Evolutionary conservation across 129 eudicot genomes (phyloP).

Genomic region (Flaveria trinervia): DNA sequence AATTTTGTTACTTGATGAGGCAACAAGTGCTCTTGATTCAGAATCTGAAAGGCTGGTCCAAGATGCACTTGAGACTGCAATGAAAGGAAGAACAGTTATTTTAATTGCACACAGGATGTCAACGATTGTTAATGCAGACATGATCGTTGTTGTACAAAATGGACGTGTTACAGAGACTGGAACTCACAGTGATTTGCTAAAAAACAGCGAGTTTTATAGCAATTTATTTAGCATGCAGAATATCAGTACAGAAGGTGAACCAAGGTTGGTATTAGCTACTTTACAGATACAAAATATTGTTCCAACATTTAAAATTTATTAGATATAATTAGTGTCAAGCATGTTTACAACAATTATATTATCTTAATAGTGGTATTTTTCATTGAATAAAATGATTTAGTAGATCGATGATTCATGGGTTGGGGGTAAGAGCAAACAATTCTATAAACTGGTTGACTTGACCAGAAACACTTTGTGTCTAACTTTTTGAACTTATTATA

Average conservation of each 20-base stretch:
- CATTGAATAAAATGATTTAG: not conserved
- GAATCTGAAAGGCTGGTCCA: constrained; percentile 84
- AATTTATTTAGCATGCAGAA: constrained; percentile 74
- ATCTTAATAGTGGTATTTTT: not conserved
- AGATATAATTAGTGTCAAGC: not conserved
- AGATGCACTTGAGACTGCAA: constrained; percentile 84
- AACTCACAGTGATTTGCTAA: constrained; percentile 54
- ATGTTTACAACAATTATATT: not conserved
- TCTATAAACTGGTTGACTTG: too few species aligned
- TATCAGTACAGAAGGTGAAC: constrained; percentile 48
- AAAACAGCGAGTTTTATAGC: constrained; percentile 54
- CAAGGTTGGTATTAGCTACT: constrained; percentile 43
- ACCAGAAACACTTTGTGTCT: too few species aligned
- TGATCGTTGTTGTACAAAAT: constrained; percentile 72
- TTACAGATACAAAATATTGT: not conserved
- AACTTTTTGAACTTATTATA: too few species aligned
- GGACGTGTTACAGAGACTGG: constrained; percentile 72
- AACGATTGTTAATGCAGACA: constrained; percentile 74
- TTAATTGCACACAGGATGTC: constrained; percentile 83
- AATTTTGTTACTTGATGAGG: constrained; percentile 83
- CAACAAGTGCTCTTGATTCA: constrained; percentile 90
- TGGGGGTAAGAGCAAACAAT: too few species aligned
- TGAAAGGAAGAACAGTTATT: constrained; percentile 84
- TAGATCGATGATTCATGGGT: not conserved
- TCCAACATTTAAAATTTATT: not conserved